phyloP scores from a whole-genome alignment of 305 asterid species.

The Galium porrigens region DNA sequence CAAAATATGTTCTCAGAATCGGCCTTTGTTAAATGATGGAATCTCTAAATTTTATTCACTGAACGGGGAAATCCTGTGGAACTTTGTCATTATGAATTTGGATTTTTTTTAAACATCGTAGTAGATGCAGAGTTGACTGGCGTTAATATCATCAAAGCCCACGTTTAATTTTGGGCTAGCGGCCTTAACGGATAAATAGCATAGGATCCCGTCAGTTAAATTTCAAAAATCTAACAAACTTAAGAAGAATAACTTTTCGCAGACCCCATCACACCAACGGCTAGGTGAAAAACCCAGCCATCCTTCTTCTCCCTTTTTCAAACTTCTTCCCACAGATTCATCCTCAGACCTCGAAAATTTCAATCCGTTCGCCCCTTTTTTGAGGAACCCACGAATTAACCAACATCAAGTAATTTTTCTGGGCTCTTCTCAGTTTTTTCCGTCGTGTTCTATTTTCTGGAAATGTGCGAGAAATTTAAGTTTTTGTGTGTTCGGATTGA shows the following conservation, averaged over 20 bases:
- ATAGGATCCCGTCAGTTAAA: too few species aligned
- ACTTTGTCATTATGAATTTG: too few species aligned
- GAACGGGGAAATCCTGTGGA: too few species aligned
- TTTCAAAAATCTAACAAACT: not conserved
- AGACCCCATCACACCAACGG: not conserved
- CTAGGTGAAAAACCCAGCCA: not conserved
- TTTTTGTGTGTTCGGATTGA: not conserved
- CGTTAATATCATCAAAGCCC: too few species aligned
- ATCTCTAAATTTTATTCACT: too few species aligned
- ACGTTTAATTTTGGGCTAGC: too few species aligned
- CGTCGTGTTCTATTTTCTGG: not conserved
- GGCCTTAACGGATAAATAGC: too few species aligned
- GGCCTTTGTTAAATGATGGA: too few species aligned
- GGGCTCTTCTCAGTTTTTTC: not conserved
- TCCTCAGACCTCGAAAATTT: not conserved
- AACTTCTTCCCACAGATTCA: not conserved
- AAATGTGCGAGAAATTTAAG: not conserved
- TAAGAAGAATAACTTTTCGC: not conserved
- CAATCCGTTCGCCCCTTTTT: not conserved
- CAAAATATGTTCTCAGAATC: too few species aligned
- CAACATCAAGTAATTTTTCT: not conserved
- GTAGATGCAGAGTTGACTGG: too few species aligned
- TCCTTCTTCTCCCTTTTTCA: not conserved
- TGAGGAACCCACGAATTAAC: not conserved
- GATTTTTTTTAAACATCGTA: too few species aligned